Base-by-base conservation (phyloP, 148 eudicot genomes). In the Linanthus parryae region DNA sequence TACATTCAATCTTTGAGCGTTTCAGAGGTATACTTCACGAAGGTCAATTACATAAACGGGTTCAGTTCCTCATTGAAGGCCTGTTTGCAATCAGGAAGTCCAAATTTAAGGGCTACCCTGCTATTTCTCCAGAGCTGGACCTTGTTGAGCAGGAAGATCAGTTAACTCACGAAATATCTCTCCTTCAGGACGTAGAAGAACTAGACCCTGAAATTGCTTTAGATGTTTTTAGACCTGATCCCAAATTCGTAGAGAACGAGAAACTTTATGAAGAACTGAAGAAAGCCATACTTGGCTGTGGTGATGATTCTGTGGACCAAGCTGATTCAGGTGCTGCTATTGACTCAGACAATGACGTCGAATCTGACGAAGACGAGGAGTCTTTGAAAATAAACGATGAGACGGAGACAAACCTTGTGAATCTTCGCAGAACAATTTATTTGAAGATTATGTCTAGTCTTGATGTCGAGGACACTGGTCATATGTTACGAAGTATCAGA, bases 391-490 rank as follows among this genome's bases (percentile, higher is more conserved):
- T 89, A 42, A 56, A 62, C 40, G 97, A 85, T 56, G 87, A 79
- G 54, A 89, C 95, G 6, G 95, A 89, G 70, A 89, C 97, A 31
- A 89, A 89, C 64, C 76, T 89, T 31, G 71, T 89, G 4, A 89
- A 89, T 71, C 97, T 89, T 34, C 77, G 97, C 5, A 79, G 97
- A 51, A 89, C 97, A 9, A 89, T 89, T 25, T 89, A 89, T 65
- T 49, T 85, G 25, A 89, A 94, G 25, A 89, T 89, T 37, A 89
- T 89, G 97, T 89, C 97, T 22, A 85, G 97, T 67, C 94, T 89
- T 54, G 95, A 85, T 63, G 84, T 89, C 60, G 97, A 89, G 55
- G 97, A 89, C 73, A 94, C 97, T 53, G 97, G 97, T 5, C 97
- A 85, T 66, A 89, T 84, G 65, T 61, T 89, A 31, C 54, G 84